Conservation (phyloP, 108 stramenopile genomes). For the Conticribra guillardii region DNA sequence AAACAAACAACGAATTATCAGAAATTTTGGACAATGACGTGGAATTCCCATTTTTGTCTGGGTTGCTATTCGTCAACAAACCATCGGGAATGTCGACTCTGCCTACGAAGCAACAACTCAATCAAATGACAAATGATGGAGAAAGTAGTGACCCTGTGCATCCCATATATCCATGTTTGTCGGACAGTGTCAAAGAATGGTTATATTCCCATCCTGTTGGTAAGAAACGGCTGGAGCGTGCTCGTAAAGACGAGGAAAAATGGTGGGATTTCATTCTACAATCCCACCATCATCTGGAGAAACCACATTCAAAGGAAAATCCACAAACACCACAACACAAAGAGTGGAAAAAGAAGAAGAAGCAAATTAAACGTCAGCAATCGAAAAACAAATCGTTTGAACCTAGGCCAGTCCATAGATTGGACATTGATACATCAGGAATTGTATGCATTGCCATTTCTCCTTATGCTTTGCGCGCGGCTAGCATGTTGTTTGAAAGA, state of each 20-base stretch:
- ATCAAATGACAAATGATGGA: not conserved
- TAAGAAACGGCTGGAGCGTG: slow-evolving; percentile 10
- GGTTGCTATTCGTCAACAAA: slow-evolving; percentile 45
- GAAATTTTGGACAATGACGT: not conserved
- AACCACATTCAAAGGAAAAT: not conserved
- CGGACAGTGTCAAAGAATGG: slow-evolving; percentile 29
- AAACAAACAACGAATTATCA: not conserved
- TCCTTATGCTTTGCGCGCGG: slow-evolving; percentile 43
- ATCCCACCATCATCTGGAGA: not conserved
- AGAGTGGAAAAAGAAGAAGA: slow-evolving; percentile 8
- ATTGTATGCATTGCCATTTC: slow-evolving; percentile 63
- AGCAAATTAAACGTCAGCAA: slow-evolving; percentile 15
- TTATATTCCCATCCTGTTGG: slow-evolving; percentile 26
- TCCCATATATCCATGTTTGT: slow-evolving; percentile 33
- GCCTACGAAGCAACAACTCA: slow-evolving; percentile 34
- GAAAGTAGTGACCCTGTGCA: too few species aligned
- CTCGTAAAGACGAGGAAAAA: slow-evolving; percentile 21
- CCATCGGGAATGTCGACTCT: slow-evolving; percentile 44
- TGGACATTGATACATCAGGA: slow-evolving; percentile 73
- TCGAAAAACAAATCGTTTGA: slow-evolving; percentile 20
- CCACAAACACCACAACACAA: not conserved
- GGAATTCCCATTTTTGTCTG: slow-evolving; percentile 33
- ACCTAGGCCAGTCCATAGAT: slow-evolving; percentile 67
- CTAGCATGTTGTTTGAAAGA: slow-evolving; percentile 56
- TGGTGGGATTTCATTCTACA: slow-evolving; percentile 27